Evolutionary conservation across 169 alveolate species (phyloP), one percentile per base, ranked within the genome.

Genomic region (Plasmodium yoelii): DNA sequence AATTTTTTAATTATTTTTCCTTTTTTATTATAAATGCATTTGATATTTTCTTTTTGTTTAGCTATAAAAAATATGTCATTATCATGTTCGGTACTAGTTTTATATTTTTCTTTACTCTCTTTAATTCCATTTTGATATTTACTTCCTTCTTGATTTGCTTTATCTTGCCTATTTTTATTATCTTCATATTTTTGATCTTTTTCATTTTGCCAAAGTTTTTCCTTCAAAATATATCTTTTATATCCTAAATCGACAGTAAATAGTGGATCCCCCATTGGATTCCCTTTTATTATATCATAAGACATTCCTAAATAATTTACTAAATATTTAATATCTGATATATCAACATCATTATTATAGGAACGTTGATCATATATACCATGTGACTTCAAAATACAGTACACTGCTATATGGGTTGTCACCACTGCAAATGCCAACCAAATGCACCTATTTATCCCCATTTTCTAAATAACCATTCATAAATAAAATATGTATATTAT

Each of bases 191-290:
- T 88, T 61, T 88, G 84, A 94, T 3, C 93, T 84, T 5, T 94
- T 94, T 19, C 56, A 10, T 34, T 51, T 12, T 49, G 9, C 51
- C 28, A 9, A 15, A 67, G 8, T 44, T 71, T 69, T 44, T 92
- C 60, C 46, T 69, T 75, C 18, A 95, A 84, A 39, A 94, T 92
- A 19, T 95, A 95, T 26, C 92, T 47, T 22, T 94, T 91, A 68
- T 93, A 92, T 18, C 97, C 97, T 18, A 95, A 93, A 87, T 95
- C 97, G 7, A 93, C 93, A 92, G 87, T 88, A 26, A 91, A 89
- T 12, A 61, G 63, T 9, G 97, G 97, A 74, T 95, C 97, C 4
- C 97, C 97, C 19, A 93, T 55, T 2, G 97, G 97, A 42, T 95
- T 95, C 9, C 97, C 97, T 39, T 67, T 88, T 18, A 95, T 87